Evolutionary conservation across 1,284 basidiomycete genomes (phyloP).

Genomic region (Amylostereum areolatum): DNA sequence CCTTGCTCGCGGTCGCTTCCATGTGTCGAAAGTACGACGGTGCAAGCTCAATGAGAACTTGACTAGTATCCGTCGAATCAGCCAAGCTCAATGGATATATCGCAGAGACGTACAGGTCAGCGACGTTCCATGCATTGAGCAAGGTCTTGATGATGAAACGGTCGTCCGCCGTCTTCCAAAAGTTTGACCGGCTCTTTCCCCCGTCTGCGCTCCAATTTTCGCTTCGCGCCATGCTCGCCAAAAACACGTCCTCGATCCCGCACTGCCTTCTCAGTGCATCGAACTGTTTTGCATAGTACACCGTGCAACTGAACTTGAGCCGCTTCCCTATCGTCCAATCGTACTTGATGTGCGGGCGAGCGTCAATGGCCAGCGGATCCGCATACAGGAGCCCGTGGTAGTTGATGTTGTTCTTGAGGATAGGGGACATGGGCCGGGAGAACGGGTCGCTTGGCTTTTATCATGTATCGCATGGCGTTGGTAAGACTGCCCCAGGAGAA

Average conservation of each 20-base stretch:
- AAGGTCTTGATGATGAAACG: constrained; percentile 78
- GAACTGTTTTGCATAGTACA: constrained; percentile 77
- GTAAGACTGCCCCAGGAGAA: constrained; percentile 46
- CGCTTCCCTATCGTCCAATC: constrained; percentile 70
- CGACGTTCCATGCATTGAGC: constrained; percentile 79
- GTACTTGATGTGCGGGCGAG: constrained; percentile 74
- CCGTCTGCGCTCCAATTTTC: constrained; percentile 67
- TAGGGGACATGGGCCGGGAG: constrained; percentile 18
- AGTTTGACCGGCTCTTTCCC: constrained; percentile 68
- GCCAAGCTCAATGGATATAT: background rate
- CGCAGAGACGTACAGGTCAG: constrained; percentile 58
- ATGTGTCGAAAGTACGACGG: constrained; percentile 75
- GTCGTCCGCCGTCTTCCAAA: constrained; percentile 74
- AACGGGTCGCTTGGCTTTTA: constrained; percentile 30
- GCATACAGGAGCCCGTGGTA: constrained; percentile 44
- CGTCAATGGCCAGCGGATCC: constrained; percentile 46
- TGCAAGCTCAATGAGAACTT: constrained; percentile 69
- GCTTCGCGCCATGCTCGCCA: constrained; percentile 57
- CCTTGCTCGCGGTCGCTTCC: constrained; percentile 56
- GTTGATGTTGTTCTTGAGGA: constrained; percentile 20
- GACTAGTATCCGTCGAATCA: constrained; percentile 33
- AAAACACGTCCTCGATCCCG: constrained; percentile 56
- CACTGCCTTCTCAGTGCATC: constrained; percentile 59
- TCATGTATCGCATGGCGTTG: constrained; percentile 52
- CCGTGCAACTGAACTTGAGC: constrained; percentile 69